Conservation (phyloP, 164 flowering plant species). For the Litsea cubeba region DNA sequence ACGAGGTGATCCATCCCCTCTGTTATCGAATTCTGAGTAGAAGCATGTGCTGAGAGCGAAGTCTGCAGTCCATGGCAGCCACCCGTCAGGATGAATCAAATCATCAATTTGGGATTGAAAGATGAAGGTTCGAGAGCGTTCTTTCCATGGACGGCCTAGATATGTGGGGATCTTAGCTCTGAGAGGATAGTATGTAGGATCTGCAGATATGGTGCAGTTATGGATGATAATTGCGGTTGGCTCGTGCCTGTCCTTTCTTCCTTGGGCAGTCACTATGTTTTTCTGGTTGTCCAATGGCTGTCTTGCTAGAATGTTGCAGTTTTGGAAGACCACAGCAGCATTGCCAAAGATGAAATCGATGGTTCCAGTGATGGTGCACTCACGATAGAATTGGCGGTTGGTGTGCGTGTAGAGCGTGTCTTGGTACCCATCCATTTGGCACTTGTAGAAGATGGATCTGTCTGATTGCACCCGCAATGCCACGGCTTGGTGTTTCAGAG, state of each 20-base stretch:
- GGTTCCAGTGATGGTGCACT: slow-evolving; percentile 72
- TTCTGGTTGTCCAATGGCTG: slow-evolving; percentile 46
- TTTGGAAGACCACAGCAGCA: slow-evolving; percentile 60
- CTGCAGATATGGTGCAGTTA: slow-evolving; percentile 42
- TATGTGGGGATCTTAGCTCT: slow-evolving; percentile 24
- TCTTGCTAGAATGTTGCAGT: slow-evolving; percentile 51
- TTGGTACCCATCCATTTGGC: slow-evolving; percentile 66
- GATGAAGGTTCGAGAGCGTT: slow-evolving; percentile 39
- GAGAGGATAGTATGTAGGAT: slow-evolving; percentile 20
- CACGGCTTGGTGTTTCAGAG: slow-evolving; percentile 65
- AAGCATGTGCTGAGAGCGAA: slow-evolving; percentile 32
- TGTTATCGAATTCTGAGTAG: slow-evolving; percentile 43
- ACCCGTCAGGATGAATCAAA: slow-evolving; percentile 44
- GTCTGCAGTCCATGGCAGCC: slow-evolving; percentile 45
- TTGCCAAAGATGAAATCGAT: slow-evolving; percentile 77
- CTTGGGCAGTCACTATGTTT: slow-evolving; percentile 57
- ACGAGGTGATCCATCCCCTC: slow-evolving; percentile 41
- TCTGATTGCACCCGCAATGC: slow-evolving; percentile 60
- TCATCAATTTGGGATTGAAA: slow-evolving; percentile 44
- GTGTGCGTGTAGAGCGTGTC: slow-evolving; percentile 67
- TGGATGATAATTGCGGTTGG: slow-evolving; percentile 44
- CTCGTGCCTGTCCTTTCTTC: slow-evolving; percentile 28
- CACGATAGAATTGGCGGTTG: slow-evolving; percentile 74
- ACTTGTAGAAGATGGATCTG: slow-evolving; percentile 57
- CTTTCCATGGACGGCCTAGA: slow-evolving; percentile 67